These are phyloP conservation scores for Neonectria hederae DNA, from an alignment of 2,329 filamentous ascomycete genomes.

Conservation along the genomic window DNA sequence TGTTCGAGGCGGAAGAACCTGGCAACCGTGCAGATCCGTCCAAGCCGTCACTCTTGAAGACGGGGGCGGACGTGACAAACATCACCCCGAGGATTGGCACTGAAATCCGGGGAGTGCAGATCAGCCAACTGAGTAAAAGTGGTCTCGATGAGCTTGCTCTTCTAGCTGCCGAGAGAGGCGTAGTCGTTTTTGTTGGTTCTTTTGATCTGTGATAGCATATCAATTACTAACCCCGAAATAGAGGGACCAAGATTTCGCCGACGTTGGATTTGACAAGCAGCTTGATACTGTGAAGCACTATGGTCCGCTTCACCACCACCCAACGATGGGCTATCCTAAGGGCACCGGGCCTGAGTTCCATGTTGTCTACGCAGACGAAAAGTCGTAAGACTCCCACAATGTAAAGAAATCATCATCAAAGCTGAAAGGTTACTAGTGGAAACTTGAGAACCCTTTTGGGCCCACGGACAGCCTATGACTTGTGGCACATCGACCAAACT, in stretches of 20 bases:
- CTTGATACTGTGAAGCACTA: conserved; percentile 44
- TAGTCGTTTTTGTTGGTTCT: conserved; percentile 44
- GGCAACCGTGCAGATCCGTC: conserved; percentile 43
- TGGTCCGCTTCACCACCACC: conserved; percentile 45
- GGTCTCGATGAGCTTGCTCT: conserved; percentile 45
- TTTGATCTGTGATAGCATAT: not conserved
- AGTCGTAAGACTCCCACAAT: conserved; percentile 31
- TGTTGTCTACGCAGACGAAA: conserved; percentile 46
- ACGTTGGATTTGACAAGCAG: conserved; percentile 45
- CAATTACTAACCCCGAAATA: conserved; percentile 8
- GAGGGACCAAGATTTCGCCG: conserved; percentile 47
- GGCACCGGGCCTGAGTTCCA: conserved; percentile 47
- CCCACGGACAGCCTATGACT: conserved; percentile 40
- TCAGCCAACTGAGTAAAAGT: conserved; percentile 35
- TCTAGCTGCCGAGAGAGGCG: conserved; percentile 44
- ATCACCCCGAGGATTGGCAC: conserved; percentile 44
- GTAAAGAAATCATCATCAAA: not conserved
- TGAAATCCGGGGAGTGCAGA: conserved; percentile 44
- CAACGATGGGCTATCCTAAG: conserved; percentile 45
- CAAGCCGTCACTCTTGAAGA: conserved; percentile 34
- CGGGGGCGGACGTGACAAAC: conserved; percentile 27
- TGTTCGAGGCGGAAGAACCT: conserved; percentile 45
- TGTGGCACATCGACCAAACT: conserved; percentile 48
- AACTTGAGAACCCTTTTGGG: conserved; percentile 44
- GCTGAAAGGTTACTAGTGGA: conserved; percentile 25